Conservation (phyloP, 2,329 filamentous ascomycete genomes). For the Fusarium sp. region DNA sequence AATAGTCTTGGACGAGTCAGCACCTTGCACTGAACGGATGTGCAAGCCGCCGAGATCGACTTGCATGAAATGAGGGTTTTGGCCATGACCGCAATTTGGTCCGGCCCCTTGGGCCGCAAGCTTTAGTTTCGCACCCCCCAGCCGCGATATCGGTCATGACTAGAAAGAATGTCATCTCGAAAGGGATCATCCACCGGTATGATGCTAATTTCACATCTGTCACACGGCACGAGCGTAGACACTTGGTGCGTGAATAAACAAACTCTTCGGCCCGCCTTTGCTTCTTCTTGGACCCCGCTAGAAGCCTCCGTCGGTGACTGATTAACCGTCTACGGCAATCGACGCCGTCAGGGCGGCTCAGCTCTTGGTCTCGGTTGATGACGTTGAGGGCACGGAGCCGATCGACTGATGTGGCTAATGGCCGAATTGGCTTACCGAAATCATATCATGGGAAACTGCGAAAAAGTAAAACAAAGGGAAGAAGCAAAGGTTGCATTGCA, state of each 20-base stretch:
- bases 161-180: slow-evolving; percentile 3
- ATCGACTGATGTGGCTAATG: slow-evolving; percentile 9
- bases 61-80: slow-evolving; percentile 4
- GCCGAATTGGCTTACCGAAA: neutral
- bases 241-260: too few species aligned
- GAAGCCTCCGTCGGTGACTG: slow-evolving; percentile 13
- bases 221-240: slow-evolving; percentile 3
- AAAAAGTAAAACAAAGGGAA: slow-evolving; percentile 11
- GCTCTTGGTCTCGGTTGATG: slow-evolving; percentile 21
- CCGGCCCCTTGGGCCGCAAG: slow-evolving; percentile 7
- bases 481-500: neutral
- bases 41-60: neutral
- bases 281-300: neutral
- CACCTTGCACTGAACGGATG: neutral
- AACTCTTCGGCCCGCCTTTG: neutral
- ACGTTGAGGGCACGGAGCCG: slow-evolving; percentile 25
- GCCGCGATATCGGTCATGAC: slow-evolving; percentile 11
- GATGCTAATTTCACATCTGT: slow-evolving; percentile 31
- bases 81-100: slow-evolving; percentile 10
- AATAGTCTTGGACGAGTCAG: slow-evolving; percentile 17
- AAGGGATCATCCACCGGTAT: slow-evolving; percentile 17
- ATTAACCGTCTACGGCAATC: slow-evolving; percentile 13
- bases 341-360: slow-evolving; percentile 8
- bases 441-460: slow-evolving; percentile 12
- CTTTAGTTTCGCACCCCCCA: slow-evolving; percentile 10